Evolutionary conservation across 1,139 yeast species (phyloP).

Genomic region (Hyphopichia wangnamkhiaoensis): DNA sequence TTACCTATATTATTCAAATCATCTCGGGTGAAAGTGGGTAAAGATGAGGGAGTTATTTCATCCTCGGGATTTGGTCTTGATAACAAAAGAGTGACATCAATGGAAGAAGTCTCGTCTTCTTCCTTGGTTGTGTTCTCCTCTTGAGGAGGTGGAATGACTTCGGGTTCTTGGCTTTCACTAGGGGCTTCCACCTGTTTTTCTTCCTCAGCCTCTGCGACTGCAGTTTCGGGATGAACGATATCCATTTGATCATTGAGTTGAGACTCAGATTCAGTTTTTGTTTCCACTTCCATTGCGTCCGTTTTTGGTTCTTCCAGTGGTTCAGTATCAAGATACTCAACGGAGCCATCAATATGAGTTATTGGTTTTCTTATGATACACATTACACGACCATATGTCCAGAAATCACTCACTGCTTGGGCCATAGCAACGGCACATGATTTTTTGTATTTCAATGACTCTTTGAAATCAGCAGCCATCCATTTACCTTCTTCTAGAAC

Average conservation of each 20-base stretch:
- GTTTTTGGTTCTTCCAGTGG: conserved; percentile 8
- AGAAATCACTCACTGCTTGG: conserved; percentile 71
- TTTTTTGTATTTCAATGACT: conserved; percentile 65
- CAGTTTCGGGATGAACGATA: neutral
- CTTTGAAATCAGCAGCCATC: conserved; percentile 80
- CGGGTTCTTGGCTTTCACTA: conserved; percentile 1
- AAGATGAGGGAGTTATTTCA: conserved; percentile 22
- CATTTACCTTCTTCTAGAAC: conserved; percentile 80
- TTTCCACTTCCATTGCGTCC: conserved; percentile 4
- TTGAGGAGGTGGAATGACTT: too few relatives aligned
- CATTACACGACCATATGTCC: conserved; percentile 70
- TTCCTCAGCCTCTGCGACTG: neutral
- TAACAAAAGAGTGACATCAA: conserved; percentile 31
- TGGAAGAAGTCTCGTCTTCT: conserved; percentile 12
- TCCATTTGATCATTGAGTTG: neutral
- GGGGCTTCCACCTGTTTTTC: conserved; percentile 2
- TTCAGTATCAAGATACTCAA: neutral
- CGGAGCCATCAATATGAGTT: conserved; percentile 9
- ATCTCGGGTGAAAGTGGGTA: conserved; percentile 28
- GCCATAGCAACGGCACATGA: conserved; percentile 73
- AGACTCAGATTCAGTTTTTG: neutral
- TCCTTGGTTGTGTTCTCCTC: too few relatives aligned
- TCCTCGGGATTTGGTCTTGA: conserved; percentile 26
- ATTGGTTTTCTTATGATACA: conserved; percentile 49
- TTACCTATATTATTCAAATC: conserved; percentile 16